These are phyloP conservation scores for Graphilbum fragrans DNA, from an alignment of 2,329 filamentous ascomycete genomes.

Conservation along the genomic window DNA sequence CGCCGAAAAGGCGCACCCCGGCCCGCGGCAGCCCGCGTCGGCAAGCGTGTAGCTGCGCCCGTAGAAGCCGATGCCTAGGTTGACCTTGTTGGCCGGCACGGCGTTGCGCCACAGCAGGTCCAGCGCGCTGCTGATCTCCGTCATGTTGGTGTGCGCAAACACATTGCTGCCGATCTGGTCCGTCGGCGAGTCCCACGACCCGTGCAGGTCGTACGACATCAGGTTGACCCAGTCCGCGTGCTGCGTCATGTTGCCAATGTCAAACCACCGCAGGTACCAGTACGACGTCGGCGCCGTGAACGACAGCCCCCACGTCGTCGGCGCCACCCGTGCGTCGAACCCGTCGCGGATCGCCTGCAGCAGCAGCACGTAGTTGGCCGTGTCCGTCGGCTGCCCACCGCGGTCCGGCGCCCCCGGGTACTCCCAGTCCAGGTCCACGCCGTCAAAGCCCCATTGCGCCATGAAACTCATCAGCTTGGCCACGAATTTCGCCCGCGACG, in stretches of 20 bases:
- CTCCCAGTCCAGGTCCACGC: conserved; percentile 8
- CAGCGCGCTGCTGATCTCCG: conserved; percentile 26
- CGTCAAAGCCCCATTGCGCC: conserved; percentile 6
- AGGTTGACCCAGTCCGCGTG: conserved; percentile 6
- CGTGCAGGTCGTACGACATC: conserved; percentile 25
- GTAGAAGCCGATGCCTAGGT: conserved; percentile 31
- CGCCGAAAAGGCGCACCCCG: conserved; percentile 13
- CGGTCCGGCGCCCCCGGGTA: conserved; percentile 10
- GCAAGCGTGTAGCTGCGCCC: conserved; percentile 13
- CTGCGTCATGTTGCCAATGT: conserved; percentile 10
- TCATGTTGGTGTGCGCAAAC: conserved; percentile 30
- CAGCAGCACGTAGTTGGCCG: conserved; percentile 4
- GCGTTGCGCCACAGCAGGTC: conserved; percentile 33
- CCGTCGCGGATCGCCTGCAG: background rate
- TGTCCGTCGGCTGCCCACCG: conserved; percentile 10
- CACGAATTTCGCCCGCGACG: conserved; percentile 9
- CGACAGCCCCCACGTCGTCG: background rate
- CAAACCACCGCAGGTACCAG: conserved; percentile 8
- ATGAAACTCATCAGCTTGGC: conserved; percentile 8
- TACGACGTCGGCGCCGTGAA: conserved; percentile 6
- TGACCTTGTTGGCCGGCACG: conserved; percentile 27
- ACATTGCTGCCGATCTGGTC: conserved; percentile 11
- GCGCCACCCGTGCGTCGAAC: background rate
- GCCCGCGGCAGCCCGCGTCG: conserved; percentile 11
- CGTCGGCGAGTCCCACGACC: conserved; percentile 21